Conservation (phyloP, 192 early-diverging fungal genomes). For the Mortierella antarctica region DNA sequence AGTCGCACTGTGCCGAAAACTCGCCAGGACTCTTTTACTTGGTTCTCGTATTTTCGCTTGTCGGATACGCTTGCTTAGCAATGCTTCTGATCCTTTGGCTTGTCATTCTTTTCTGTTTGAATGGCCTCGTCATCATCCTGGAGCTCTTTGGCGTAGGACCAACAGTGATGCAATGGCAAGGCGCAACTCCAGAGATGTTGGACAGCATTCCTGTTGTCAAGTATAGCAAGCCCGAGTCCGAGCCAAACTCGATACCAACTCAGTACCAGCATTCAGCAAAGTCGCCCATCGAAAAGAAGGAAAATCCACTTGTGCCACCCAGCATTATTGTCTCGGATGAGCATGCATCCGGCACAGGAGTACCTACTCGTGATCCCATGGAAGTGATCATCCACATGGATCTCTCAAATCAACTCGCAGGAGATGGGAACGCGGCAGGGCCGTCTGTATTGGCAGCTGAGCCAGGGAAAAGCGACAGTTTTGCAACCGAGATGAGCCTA, state of each 20-base stretch:
- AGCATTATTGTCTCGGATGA: slow-evolving; percentile 36
- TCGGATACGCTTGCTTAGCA: slow-evolving; percentile 32
- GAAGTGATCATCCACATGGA: slow-evolving; percentile 2
- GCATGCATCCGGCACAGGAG: neutral
- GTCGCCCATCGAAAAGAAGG: neutral
- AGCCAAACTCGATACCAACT: neutral
- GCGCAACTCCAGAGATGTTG: slow-evolving; percentile 40
- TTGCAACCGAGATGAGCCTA: no score
- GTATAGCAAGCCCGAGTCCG: slow-evolving; percentile 17
- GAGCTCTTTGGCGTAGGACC: slow-evolving; percentile 48
- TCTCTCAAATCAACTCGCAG: neutral
- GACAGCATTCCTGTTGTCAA: slow-evolving; percentile 39
- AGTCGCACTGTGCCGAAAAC: slow-evolving; percentile 21
- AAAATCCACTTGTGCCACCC: neutral
- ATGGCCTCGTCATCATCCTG: slow-evolving; percentile 30
- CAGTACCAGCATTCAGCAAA: neutral
- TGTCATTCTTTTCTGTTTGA: slow-evolving; percentile 44
- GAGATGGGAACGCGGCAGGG: no score
- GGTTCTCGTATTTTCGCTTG: slow-evolving; percentile 23
- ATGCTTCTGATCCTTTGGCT: slow-evolving; percentile 39
- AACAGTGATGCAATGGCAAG: slow-evolving; percentile 50
- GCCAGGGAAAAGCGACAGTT: no score
- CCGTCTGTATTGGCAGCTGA: no score
- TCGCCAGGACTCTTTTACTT: slow-evolving; percentile 44
- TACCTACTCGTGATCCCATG: neutral